Percentiles rank a stretch among this genome's conserved stretches.
Evolutionary conservation across 176 grass and related monocot genomes (phyloP).

Genomic region (Echinochloa phyllopogon): DNA sequence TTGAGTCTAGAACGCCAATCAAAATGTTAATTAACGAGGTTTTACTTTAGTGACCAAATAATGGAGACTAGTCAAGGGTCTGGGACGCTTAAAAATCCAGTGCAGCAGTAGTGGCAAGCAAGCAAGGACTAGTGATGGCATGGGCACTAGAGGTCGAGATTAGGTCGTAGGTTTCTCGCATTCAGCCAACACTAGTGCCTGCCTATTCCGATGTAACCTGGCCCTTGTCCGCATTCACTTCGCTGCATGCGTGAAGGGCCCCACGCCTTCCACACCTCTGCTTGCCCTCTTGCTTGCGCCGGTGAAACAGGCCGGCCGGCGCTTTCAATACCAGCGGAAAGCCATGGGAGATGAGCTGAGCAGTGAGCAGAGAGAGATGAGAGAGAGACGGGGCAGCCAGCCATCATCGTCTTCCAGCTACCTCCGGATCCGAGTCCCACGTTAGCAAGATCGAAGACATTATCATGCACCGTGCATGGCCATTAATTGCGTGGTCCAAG

Average conservation of each 20-base stretch:
- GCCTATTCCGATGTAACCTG: slow-evolving; percentile 15
- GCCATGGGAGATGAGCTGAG: no score
- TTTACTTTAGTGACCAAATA: no score
- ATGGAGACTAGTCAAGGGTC: no score
- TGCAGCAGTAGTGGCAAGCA: neutral
- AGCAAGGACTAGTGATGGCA: no score
- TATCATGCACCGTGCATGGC: neutral
- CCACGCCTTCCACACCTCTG: slow-evolving; percentile 23
- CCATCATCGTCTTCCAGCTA: neutral
- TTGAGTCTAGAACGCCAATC: no score
- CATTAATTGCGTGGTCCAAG: neutral
- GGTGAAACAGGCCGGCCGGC: slow-evolving; percentile 11
- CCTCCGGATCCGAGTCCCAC: slow-evolving; percentile 33
- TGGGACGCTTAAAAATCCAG: neutral
- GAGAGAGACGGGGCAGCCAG: no score
- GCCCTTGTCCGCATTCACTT: slow-evolving; percentile 35
- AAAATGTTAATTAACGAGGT: no score
- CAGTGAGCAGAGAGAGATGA: no score
- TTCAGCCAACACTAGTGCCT: slow-evolving; percentile 33
- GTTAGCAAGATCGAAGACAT: slow-evolving; percentile 39
- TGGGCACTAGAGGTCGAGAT: neutral
- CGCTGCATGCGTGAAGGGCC: neutral
- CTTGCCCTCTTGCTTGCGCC: slow-evolving; percentile 27
- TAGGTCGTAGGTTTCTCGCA: slow-evolving; percentile 15
- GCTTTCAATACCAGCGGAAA: slow-evolving; percentile 9